Base-by-base conservation (phyloP, 768 basidiomycete species). In the Leccinum longicurvipes region DNA sequence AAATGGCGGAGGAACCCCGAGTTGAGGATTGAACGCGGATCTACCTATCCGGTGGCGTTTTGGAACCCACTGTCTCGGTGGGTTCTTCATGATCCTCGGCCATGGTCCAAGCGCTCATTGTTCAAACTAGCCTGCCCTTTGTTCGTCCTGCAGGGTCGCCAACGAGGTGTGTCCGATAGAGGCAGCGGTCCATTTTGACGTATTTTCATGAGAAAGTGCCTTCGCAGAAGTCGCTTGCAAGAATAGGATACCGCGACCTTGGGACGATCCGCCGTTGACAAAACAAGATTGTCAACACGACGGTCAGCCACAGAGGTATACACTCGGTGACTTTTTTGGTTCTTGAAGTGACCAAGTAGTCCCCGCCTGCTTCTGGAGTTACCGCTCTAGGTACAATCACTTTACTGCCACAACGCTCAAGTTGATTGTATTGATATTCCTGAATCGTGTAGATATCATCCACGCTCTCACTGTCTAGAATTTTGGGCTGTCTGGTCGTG, bases 181-280 rank as follows among this genome's bases (percentile, higher is more conserved):
- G 53, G 24, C 12, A 32, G 19, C 17, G 12, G 8, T 25, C 19
- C 9, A 8, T 31, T 54, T 47, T 34, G 25, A 36, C 17, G 21
- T 47, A 31, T 44, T 23, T 17, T 34, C 7, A 44, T 44, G n/a
- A 46, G 15, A 39, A 23, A 36, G 3, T 24, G 42, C 21, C 7
- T 24, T n/a, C 41, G 34, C 34, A 36, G 27, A 21, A 21, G 23
- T 36, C 28, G 23, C 32, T 41, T 29, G 24, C 6, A 34, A 17
- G 50, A 54, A 58, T 48, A 23, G 25, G 19, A 41, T 52, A 41
- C 49, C 47, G 10, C 31, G 32, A 56, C 10, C 57, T 48, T 21
- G 44, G 28, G 55, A 53, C 54, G 55, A 66, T 64, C 58, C 58
- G 51, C 55, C 53, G 60, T 46, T 24, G 51, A 47, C 34, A 44